These are phyloP conservation scores for Pichia sorboxylosa DNA, from an alignment of 1,139 yeast genomes.

Conservation along the genomic window DNA sequence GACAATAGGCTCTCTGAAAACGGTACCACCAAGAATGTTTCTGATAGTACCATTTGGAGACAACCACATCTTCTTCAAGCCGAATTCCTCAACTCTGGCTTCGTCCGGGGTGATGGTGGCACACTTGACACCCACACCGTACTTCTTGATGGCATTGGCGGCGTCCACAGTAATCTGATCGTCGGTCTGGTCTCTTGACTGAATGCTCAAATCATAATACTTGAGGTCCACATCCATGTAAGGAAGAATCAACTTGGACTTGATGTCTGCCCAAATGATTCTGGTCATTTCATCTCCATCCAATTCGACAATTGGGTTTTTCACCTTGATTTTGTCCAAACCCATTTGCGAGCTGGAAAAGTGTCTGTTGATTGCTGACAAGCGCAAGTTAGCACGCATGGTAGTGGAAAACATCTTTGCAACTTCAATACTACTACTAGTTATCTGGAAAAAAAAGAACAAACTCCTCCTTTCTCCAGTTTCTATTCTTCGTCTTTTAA, in stretches of 20 bases:
- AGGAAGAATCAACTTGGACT: conserved; percentile 71
- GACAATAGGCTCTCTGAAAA: conserved; percentile 92
- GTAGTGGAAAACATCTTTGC: conserved; percentile 6
- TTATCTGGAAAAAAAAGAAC: too few relatives aligned
- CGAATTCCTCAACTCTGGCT: conserved; percentile 82
- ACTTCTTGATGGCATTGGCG: conserved; percentile 78
- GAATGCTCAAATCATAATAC: conserved; percentile 82
- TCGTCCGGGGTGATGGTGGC: conserved; percentile 99
- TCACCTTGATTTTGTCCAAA: conserved; percentile 54
- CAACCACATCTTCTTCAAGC: conserved; percentile 90
- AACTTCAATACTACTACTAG: too few relatives aligned
- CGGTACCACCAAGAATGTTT: conserved; percentile 90
- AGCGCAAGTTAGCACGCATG: conserved; percentile 8
- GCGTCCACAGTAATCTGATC: conserved; percentile 85
- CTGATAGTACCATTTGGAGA: conserved; percentile 96
- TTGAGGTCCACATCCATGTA: conserved; percentile 79
- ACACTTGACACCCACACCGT: conserved; percentile 91
- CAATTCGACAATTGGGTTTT: conserved; percentile 85
- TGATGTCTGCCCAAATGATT: conserved; percentile 81
- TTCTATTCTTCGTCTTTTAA: too few relatives aligned
- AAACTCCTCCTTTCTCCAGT: too few relatives aligned
- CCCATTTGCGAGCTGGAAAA: conserved; percentile 5
- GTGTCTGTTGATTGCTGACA: conserved; percentile 9
- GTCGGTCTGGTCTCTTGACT: conserved; percentile 74
- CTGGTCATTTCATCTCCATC: conserved; percentile 97